Percentiles rank a stretch among this genome's conserved stretches.
Conservation (phyloP, 2,329 filamentous ascomycete species). For the Akanthomyces lecanii region DNA sequence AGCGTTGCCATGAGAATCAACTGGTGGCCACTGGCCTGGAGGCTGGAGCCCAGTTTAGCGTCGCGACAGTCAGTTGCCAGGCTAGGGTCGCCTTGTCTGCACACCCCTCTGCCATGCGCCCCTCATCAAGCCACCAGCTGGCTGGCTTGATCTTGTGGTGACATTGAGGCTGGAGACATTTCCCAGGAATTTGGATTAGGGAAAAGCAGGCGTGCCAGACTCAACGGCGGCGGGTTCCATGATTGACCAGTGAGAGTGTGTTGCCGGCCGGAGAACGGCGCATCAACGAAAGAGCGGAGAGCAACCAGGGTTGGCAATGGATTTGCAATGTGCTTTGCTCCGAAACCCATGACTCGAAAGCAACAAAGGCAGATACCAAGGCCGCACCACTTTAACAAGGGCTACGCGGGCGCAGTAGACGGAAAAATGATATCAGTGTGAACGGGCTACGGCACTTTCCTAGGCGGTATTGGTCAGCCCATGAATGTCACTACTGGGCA, state of each 20-base stretch:
- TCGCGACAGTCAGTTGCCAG: neutral
- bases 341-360: slow-evolving; percentile 8
- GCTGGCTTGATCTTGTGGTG: slow-evolving; percentile 16
- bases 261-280: neutral
- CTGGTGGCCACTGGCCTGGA: neutral
- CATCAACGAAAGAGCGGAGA: neutral
- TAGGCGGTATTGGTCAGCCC: slow-evolving; percentile 1
- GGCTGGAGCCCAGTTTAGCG: neutral
- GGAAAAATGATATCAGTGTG: neutral
- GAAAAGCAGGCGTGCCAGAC: neutral
- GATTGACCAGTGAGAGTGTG: neutral
- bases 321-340: neutral
- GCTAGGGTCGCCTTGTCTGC: slow-evolving; percentile 16
- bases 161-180: slow-evolving; percentile 17
- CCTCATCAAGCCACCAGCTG: slow-evolving; percentile 17
- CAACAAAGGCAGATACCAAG: neutral
- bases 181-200: slow-evolving; percentile 16
- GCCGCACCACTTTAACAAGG: neutral
- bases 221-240: slow-evolving; percentile 2
- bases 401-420: neutral
- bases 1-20: neutral
- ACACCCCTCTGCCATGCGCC: slow-evolving; percentile 12
- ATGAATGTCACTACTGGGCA: neutral
- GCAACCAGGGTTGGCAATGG: neutral
- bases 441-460: slow-evolving; percentile 6